phyloP scores from a whole-genome alignment of 1,284 basidiomycete genomes.

The Ceratobasidium sp. region DNA sequence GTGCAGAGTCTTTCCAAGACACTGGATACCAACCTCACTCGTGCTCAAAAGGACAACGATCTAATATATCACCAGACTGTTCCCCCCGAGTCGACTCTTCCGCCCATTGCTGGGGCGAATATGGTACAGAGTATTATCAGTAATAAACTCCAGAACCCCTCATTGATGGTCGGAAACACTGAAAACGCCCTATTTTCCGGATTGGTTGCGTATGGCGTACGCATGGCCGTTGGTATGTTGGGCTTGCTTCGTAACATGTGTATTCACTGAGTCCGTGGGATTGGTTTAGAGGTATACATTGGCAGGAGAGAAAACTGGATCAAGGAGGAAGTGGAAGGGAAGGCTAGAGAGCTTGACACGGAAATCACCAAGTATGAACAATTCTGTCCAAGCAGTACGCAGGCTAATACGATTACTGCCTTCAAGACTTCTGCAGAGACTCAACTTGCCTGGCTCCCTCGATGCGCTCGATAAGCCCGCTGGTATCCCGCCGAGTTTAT shows the following conservation, averaged over 20 bases:
- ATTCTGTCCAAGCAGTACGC: background rate
- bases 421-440: slow-evolving; percentile 70
- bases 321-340: slow-evolving; percentile 72
- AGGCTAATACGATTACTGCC: slow-evolving; percentile 6
- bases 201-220: slow-evolving; percentile 88
- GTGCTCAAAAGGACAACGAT: slow-evolving; percentile 93
- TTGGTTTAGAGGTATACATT: slow-evolving; percentile 82
- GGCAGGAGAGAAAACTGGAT: slow-evolving; percentile 82
- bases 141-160: slow-evolving; percentile 71
- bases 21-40: slow-evolving; percentile 49
- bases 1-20: slow-evolving; percentile 31
- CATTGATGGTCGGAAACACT: slow-evolving; percentile 58
- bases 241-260: slow-evolving; percentile 12
- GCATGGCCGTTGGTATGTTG: slow-evolving; percentile 83
- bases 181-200: slow-evolving; percentile 76
- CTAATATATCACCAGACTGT: slow-evolving; percentile 94
- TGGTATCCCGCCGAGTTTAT: slow-evolving; percentile 86
- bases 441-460: slow-evolving; percentile 86
- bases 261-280: slow-evolving; percentile 21
- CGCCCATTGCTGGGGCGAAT: slow-evolving; percentile 71
- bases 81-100: slow-evolving; percentile 76
- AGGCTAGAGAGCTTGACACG: slow-evolving; percentile 74
- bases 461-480: slow-evolving; percentile 90
- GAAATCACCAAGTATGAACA: slow-evolving; percentile 68
- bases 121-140: slow-evolving; percentile 77